A percentile compares a stretch with the other conserved stretches of the same genome.
phyloP scores from a whole-genome alignment of 2,329 filamentous ascomycete genomes.

The Pseudogymnoascus sp. region DNA sequence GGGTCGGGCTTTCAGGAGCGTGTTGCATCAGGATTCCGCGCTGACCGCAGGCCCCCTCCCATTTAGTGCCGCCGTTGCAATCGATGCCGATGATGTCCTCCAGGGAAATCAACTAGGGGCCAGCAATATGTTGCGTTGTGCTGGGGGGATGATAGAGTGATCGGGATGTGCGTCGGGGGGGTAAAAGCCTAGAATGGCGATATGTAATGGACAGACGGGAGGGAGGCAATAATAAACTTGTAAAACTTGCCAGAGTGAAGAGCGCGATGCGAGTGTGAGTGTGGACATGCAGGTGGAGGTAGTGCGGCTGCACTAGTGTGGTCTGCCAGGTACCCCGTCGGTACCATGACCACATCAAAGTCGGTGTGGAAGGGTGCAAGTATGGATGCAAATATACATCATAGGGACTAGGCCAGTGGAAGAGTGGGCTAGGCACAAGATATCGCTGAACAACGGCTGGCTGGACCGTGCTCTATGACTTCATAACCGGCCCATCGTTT shows the following conservation, averaged over 20 bases:
- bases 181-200: background rate
- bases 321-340: background rate
- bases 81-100: background rate
- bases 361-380: background rate
- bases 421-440: conserved; percentile 5
- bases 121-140: background rate
- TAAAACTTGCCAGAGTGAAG: conserved; percentile 3
- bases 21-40: conserved; percentile 2
- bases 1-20: background rate
- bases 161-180: background rate
- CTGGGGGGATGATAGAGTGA: background rate
- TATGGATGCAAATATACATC: background rate
- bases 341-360: background rate
- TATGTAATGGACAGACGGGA: conserved; percentile 2
- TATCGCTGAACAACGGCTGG: background rate
- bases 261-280: conserved; percentile 1
- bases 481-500: background rate
- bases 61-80: background rate
- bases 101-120: background rate
- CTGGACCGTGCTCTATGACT: conserved; percentile 6
- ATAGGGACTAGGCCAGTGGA: background rate
- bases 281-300: conserved; percentile 8
- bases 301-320: conserved; percentile 2
- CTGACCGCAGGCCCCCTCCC: background rate
- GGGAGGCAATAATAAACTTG: conserved; percentile 7